Conservation (phyloP, 73 alveolate species). For the Paramecium bursaria region DNA sequence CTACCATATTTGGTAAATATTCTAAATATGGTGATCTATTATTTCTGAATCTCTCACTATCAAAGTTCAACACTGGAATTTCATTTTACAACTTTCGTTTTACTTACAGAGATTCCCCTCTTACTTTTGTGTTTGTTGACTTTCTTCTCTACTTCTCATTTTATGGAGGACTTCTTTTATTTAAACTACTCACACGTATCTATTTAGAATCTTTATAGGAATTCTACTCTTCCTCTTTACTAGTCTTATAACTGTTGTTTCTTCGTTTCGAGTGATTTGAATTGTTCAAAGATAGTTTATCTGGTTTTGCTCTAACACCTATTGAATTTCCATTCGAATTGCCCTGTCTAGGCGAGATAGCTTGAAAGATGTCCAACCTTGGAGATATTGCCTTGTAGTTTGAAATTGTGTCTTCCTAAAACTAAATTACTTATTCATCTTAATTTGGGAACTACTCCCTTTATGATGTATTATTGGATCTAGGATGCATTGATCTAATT, state of each 20-base stretch:
- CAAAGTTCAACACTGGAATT: slow-evolving; percentile 27
- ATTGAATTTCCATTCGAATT: neutral
- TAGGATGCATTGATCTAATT: neutral
- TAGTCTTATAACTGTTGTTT: slow-evolving; percentile 37
- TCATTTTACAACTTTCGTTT: slow-evolving; percentile 10
- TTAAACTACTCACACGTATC: too few relatives aligned
- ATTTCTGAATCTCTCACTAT: slow-evolving; percentile 52
- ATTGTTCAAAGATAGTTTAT: neutral
- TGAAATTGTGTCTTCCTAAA: neutral
- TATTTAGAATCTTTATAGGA: slow-evolving; percentile 49
- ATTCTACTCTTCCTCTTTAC: slow-evolving; percentile 41
- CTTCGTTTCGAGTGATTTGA: slow-evolving; percentile 36
- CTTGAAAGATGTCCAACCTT: neutral
- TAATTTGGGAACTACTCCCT: slow-evolving; percentile 44
- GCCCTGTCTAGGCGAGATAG: neutral
- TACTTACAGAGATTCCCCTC: slow-evolving; percentile 50
- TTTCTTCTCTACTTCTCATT: slow-evolving; percentile 3
- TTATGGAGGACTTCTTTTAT: too few relatives aligned
- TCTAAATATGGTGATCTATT: slow-evolving; percentile 53
- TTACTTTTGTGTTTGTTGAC: neutral
- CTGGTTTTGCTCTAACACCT: neutral
- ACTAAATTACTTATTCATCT: slow-evolving; percentile 24
- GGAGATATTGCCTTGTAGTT: neutral
- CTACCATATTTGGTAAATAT: slow-evolving; percentile 10
- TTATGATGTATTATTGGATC: too few relatives aligned